Conservation (phyloP, 2,329 filamentous ascomycete species). For the Cercospora sojina region DNA sequence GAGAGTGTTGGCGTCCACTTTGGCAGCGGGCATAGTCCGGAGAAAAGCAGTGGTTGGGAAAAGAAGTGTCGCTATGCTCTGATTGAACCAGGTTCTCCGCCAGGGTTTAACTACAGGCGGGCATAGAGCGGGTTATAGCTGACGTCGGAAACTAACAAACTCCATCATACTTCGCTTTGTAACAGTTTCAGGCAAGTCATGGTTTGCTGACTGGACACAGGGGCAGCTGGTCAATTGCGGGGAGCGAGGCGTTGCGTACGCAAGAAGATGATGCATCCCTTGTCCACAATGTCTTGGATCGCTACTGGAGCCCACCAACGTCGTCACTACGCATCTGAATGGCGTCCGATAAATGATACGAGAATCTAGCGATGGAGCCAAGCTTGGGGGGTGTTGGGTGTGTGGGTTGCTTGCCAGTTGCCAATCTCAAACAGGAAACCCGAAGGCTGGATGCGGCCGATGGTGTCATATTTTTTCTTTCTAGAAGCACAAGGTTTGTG, state of each 20-base stretch:
- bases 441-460: slow-evolving; percentile 1
- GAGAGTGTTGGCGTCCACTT: not conserved
- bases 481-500: not conserved
- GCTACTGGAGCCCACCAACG: not conserved
- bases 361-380: slow-evolving; percentile 10
- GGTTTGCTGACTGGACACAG: not conserved
- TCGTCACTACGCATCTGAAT: not conserved
- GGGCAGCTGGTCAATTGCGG: not conserved
- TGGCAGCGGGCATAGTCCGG: not conserved
- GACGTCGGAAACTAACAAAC: not conserved
- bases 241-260: not conserved
- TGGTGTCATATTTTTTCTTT: slow-evolving; percentile 8
- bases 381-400: not conserved
- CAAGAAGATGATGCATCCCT: not conserved
- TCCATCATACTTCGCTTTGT: not conserved
- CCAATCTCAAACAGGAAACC: slow-evolving; percentile 11
- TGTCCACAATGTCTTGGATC: not conserved
- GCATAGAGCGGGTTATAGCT: not conserved
- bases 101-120: not conserved
- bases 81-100: not conserved
- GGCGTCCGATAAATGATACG: slow-evolving; percentile 10
- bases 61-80: not conserved
- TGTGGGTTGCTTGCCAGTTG: not conserved
- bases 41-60: not conserved
- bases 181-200: not conserved